phyloP scores from a whole-genome alignment of 2,329 filamentous ascomycete genomes.

The Camptophora hylomeconis region DNA sequence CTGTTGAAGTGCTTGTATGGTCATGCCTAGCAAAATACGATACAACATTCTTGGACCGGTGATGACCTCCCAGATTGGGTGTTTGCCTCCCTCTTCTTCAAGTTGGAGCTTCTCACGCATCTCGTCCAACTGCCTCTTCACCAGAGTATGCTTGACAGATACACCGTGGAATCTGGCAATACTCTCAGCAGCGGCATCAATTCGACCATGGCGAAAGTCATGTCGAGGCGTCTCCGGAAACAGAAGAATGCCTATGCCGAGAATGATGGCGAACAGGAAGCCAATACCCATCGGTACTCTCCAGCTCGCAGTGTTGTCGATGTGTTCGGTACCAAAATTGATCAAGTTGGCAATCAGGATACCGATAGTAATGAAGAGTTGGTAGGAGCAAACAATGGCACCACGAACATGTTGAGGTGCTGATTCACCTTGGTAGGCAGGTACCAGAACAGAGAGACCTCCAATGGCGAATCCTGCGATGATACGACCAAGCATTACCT shows the following conservation, averaged over 20 bases:
- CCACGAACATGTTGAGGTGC: conserved; percentile 34
- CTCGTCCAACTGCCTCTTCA: conserved; percentile 40
- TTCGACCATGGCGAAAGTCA: conserved; percentile 40
- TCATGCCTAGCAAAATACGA: conserved; percentile 27
- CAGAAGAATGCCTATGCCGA: conserved; percentile 40
- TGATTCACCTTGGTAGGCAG: conserved; percentile 36
- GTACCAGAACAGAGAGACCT: conserved; percentile 33
- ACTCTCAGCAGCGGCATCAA: conserved; percentile 36
- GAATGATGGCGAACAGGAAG: conserved; percentile 42
- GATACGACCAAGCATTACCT: conserved; percentile 33
- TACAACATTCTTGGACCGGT: conserved; percentile 30
- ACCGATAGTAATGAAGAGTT: conserved; percentile 37
- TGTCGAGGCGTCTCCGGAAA: conserved; percentile 45
- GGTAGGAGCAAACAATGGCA: conserved; percentile 34
- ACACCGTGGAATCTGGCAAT: conserved; percentile 43
- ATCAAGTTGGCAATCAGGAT: conserved; percentile 36
- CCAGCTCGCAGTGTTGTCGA: conserved; percentile 32
- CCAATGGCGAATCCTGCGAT: conserved; percentile 36
- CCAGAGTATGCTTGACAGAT: conserved; percentile 37
- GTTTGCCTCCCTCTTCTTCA: conserved; percentile 29
- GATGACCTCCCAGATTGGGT: conserved; percentile 25
- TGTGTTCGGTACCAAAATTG: conserved; percentile 33
- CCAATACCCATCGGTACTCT: conserved; percentile 41
- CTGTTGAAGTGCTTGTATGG: conserved; percentile 31
- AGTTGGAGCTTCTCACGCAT: conserved; percentile 44